Conservation (phyloP, 192 early-diverging fungal genomes). For the Jimgerdemannia flammicorona region DNA sequence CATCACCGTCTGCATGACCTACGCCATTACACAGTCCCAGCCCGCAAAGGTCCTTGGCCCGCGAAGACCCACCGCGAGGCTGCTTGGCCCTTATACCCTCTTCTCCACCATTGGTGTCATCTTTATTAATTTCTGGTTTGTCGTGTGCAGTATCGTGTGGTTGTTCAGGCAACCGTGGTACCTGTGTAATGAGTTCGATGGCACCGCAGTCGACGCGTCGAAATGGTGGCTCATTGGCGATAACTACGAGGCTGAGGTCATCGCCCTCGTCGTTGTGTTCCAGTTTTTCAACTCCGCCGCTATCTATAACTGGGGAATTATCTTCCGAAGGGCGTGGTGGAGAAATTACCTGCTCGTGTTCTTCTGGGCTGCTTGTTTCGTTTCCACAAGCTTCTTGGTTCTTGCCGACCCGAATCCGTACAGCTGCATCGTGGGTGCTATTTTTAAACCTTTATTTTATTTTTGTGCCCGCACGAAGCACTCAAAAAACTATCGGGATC, state of each 20-base stretch:
- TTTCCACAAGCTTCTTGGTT: constrained; percentile 44
- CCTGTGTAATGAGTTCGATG: constrained; percentile 79
- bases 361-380: constrained; percentile 45
- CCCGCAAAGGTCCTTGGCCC: constrained; percentile 53
- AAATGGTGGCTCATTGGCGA: constrained; percentile 84
- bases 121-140: constrained; percentile 67
- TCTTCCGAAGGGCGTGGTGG: constrained; percentile 58
- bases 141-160: constrained; percentile 47
- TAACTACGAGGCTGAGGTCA: constrained; percentile 69
- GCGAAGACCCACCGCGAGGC: constrained; percentile 69
- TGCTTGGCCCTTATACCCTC: constrained; percentile 69
- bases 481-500: not conserved
- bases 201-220: constrained; percentile 51
- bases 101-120: constrained; percentile 65
- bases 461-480: not conserved
- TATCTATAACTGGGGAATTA: constrained; percentile 66
- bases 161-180: constrained; percentile 73
- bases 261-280: constrained; percentile 58
- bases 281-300: constrained; percentile 72
- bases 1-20: constrained; percentile 57
- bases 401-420: constrained; percentile 58
- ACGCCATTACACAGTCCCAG: constrained; percentile 62
- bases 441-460: not conserved
- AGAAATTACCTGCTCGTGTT: constrained; percentile 59
- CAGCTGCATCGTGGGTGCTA: constrained; percentile 24